These are phyloP conservation scores for Hyphodiscus hymeniophilus DNA, from an alignment of 495 filamentous ascomycete species.

Conservation along the genomic window DNA sequence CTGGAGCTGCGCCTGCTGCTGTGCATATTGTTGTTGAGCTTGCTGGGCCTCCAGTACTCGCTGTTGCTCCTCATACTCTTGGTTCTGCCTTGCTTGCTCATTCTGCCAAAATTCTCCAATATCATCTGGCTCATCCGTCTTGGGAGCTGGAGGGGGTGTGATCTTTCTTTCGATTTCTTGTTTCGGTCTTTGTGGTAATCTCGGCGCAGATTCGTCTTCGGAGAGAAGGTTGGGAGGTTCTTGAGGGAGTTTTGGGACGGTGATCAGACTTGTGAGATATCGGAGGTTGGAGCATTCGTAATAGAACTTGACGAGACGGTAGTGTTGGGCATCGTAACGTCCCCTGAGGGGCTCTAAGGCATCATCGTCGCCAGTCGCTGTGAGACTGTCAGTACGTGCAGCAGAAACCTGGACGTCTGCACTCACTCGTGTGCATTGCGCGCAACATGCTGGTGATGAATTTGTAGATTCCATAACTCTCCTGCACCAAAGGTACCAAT, in stretches of 20 bases:
- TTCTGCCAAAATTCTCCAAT: conserved; percentile 98
- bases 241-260: conserved; percentile 89
- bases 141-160: conserved; percentile 53
- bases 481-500: conserved; percentile 85
- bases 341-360: conserved; percentile 83
- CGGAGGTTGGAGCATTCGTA: conserved; percentile 97
- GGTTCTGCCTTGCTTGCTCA: conserved; percentile 80
- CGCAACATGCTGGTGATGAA: conserved; percentile 91
- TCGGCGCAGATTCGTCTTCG: conserved; percentile 76
- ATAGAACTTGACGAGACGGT: conserved; percentile 93
- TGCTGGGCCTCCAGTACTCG: conserved; percentile 77
- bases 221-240: conserved; percentile 83
- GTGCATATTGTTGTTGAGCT: conserved; percentile 49
- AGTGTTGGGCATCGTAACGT: conserved; percentile 90
- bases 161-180: conserved; percentile 58
- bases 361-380: conserved; percentile 84
- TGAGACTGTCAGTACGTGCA: conserved; percentile 2
- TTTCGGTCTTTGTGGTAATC: conserved; percentile 74
- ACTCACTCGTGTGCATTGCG: conserved; percentile 91
- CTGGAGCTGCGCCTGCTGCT: conserved; percentile 72
- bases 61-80: conserved; percentile 92
- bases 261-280: conserved; percentile 93
- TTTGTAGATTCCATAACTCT: conserved; percentile 98
- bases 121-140: conserved; percentile 75
- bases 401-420: conserved; percentile 7